phyloP scores from a whole-genome alignment of 129 eudicot genomes.

The Lactuca sativa region DNA sequence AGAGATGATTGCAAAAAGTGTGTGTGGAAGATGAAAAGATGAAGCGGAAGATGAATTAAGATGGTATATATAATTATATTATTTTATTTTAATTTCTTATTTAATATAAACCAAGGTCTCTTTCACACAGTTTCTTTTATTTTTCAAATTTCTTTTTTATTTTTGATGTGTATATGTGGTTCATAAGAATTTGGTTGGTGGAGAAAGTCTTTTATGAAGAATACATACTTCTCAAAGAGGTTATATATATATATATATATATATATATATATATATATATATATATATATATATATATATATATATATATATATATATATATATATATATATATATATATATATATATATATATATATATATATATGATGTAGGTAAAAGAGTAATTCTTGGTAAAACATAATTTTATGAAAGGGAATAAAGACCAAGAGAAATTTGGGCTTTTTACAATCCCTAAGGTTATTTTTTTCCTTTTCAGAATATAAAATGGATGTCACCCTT shows the following conservation, averaged over 20 bases:
- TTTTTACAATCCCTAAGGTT: too few relatives aligned
- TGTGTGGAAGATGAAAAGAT: neutral
- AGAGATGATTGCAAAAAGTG: slow-evolving; percentile 11
- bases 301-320: too few relatives aligned
- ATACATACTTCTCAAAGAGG: neutral
- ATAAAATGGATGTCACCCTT: too few relatives aligned
- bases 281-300: too few relatives aligned
- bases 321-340: too few relatives aligned
- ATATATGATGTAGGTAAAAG: too few relatives aligned
- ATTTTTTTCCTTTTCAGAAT: too few relatives aligned
- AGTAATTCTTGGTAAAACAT: too few relatives aligned
- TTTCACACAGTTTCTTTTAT: slow-evolving; percentile 16
- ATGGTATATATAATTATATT: slow-evolving; percentile 9
- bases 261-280: too few relatives aligned
- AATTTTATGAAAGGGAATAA: too few relatives aligned
- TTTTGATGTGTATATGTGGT: slow-evolving; percentile 10
- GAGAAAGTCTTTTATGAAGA: neutral
- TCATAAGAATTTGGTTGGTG: slow-evolving; percentile 1
- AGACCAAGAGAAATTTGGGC: too few relatives aligned
- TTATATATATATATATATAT: neutral
- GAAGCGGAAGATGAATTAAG: neutral
- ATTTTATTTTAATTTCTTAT: neutral
- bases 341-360: too few relatives aligned
- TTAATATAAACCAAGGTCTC: slow-evolving; percentile 9
- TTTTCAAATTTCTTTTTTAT: neutral